Conservation (phyloP, 2,329 filamentous ascomycete species). For the Colletotrichum agaves region DNA sequence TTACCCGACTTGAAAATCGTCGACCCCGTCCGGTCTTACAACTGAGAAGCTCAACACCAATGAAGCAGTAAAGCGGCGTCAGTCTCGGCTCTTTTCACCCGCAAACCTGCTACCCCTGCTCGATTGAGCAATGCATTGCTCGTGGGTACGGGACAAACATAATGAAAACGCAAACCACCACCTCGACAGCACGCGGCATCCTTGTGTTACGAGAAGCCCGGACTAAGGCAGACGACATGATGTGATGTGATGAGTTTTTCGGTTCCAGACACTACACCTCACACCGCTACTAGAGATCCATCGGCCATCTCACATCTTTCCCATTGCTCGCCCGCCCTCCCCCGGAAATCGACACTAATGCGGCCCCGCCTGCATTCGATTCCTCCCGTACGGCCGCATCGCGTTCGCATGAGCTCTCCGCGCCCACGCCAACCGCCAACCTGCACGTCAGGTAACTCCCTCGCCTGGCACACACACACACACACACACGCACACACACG, state of each 20-base stretch:
- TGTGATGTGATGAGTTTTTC: conserved; percentile 4
- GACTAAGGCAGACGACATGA: neutral
- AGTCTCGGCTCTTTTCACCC: no score
- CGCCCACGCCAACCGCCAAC: conserved; percentile 10
- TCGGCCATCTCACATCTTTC: neutral
- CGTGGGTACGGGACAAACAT: neutral
- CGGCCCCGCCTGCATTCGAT: conserved; percentile 18
- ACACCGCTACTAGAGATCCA: conserved; percentile 11
- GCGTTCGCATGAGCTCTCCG: neutral
- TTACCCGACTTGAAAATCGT: no score
- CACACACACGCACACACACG: neutral
- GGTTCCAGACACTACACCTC: conserved; percentile 16
- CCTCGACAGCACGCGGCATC: neutral
- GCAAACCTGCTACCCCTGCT: no score
- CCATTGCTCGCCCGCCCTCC: conserved; percentile 2
- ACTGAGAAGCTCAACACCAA: no score
- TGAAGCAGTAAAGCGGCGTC: no score
- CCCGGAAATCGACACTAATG: conserved; percentile 33
- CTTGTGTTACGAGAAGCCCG: no score
- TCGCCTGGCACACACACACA: neutral
- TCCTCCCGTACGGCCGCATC: conserved; percentile 34
- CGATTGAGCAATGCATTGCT: no score
- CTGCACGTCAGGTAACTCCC: conserved; percentile 26
- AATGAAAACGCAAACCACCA: neutral
- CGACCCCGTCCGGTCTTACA: no score